Evolutionary conservation across 139 green algal species (phyloP), one percentile per base, ranked within the genome.

Genomic region (Pleodorina starrii): DNA sequence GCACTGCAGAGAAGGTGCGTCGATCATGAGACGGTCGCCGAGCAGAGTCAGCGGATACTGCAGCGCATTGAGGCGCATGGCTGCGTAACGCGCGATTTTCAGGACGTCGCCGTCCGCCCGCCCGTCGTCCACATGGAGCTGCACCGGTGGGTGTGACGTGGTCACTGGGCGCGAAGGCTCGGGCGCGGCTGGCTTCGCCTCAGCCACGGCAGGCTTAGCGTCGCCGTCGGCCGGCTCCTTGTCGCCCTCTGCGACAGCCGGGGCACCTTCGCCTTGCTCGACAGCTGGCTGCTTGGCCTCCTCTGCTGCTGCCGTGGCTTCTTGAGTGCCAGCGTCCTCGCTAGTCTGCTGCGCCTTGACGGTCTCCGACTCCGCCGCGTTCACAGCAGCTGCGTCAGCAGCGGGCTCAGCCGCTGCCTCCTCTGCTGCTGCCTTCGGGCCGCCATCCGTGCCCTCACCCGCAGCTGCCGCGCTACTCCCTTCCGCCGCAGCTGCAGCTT

Each of bases 11-110:
- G 27, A 35, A 19, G 89, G 79, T 38, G 87, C 90, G 71, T 94
- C 91, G 51, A 95, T 79, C 36, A 76, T 72, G 44, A 94, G 90
- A 25, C 79, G 68, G 57, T 92, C 84, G 40, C 88, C 90, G 10
- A 59, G 36, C 40, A 93, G 54, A 29, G 83, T 35, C 43, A 95
- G 73, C 19, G 76, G 50, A 2, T 84, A 88, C 23, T 88, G 63
- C 68, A 86, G 86, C 50, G 48, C n/a, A 46, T 81, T 89, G 44
- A 95, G 87, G 40, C 85, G 66, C 16, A 84, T 84, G 19, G 93
- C 92, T 25, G 92, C 29, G 63, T 72, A 84, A 54, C 88, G 88
- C 0, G 93, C 91, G 11, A 90, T 57, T 85, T 93, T 91, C 36
- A 72, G 35, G 2, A 91, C 79, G 35, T 94, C 92, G 27, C 87